Base-by-base conservation (phyloP, 2,329 filamentous ascomycete genomes). In the Teratosphaeriaceae sp. region DNA sequence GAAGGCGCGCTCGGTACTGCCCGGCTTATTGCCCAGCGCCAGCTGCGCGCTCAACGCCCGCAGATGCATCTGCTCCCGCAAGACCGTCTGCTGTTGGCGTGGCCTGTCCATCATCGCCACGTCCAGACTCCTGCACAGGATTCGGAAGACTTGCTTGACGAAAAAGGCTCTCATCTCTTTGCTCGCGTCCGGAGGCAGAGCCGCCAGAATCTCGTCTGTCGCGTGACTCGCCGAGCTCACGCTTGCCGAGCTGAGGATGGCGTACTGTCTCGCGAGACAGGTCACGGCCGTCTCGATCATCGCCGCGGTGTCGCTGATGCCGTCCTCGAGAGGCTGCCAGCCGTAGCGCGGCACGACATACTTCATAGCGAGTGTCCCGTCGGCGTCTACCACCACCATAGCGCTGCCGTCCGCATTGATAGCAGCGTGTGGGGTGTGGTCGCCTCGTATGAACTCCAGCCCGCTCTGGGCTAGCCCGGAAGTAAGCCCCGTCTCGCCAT, bases 11-110 rank as follows among this genome's bases (percentile, higher is more conserved):
- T 74, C 67, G 26, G 44, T 73, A n/a, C 51, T 82, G 9, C 43
- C 78, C 8, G 81, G 82, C 33, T 73, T 75, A 59, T 85, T 89
- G 3, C 85, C 86, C 8, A 96, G 69, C 40, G 86, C 81, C 44
- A 85, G 82, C 58, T 94, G 80, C 21, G 92, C 78, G 56, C 86
- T 85, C 11, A 96, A 71, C 44, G 81, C 86, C 43, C 85, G 75
- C 47, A 88, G 84, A 35, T 96, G 75, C 26, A 80, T 73, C 2
- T 74, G 71, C 55, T 92, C 89, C 46, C 82, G 74, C 50, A 92
- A 76, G 24, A 94, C 69, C 45, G 81, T 74, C 59, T 65, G 36
- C 40, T 53, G 65, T 51, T 54, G 49, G 47, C 90, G 82, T 53
- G 84, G 78, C 34, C 79, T 75, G 1, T 78, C 70, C 47, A 94